A percentile compares a stretch with the other conserved stretches of the same genome.
Conservation (phyloP, 139 green algal species). For the Micractinium sp. region DNA sequence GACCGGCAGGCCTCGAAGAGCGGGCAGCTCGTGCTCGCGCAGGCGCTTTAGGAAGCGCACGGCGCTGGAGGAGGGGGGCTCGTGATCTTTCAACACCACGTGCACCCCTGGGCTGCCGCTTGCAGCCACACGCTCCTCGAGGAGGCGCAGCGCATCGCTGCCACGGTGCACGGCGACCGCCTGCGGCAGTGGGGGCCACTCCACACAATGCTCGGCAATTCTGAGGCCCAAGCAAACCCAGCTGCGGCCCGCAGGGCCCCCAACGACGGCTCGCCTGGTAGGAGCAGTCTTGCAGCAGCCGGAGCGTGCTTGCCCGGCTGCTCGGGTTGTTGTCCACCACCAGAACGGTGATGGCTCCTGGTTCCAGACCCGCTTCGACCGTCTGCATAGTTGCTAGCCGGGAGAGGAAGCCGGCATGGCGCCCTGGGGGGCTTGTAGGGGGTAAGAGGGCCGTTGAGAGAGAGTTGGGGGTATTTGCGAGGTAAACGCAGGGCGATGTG, state of each 20-base stretch:
- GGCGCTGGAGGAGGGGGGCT: conserved; percentile 62
- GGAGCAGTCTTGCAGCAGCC: conserved; percentile 16
- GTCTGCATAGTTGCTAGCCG: neutral
- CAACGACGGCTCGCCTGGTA: neutral
- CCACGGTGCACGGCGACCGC: conserved; percentile 52
- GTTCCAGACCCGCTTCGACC: neutral
- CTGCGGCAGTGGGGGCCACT: conserved; percentile 30
- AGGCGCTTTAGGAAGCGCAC: conserved; percentile 64
- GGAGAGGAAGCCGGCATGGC: neutral
- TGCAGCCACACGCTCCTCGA: conserved; percentile 26
- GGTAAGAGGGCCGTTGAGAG: neutral
- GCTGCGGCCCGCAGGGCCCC: neutral
- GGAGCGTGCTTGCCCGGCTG: conserved; percentile 7
- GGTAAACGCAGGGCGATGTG: too few species aligned
- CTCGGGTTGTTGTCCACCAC: conserved; percentile 36
- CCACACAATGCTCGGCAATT: neutral
- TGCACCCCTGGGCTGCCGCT: conserved; percentile 50
- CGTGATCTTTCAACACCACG: conserved; percentile 79
- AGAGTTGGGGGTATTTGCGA: too few species aligned
- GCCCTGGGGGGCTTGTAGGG: neutral
- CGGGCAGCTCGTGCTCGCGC: conserved; percentile 15
- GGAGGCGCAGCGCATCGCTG: conserved; percentile 55
- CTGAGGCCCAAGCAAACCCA: neutral
- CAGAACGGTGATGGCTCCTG: conserved; percentile 23
- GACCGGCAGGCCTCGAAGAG: conserved; percentile 53